Percentiles rank a stretch among this genome's conserved stretches.
Evolutionary conservation across 1,139 yeast species (phyloP).

Genomic region (Suhomyces taliae): DNA sequence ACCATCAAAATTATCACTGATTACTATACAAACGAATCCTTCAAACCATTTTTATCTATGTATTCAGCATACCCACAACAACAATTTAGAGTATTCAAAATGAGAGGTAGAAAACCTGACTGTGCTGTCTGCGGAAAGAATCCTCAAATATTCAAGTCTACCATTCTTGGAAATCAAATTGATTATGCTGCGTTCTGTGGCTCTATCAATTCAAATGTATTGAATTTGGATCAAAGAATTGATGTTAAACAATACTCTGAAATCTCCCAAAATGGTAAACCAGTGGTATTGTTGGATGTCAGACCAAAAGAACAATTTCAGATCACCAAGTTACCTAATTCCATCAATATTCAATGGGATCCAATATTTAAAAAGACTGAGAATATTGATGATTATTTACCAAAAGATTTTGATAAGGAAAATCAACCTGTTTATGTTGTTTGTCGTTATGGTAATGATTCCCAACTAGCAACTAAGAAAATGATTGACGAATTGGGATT

Average conservation of each 20-base stretch:
- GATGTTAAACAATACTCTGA: slow-evolving; percentile 44
- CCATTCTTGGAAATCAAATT: slow-evolving; percentile 47
- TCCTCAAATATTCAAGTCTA: slow-evolving; percentile 44
- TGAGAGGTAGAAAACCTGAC: slow-evolving; percentile 63
- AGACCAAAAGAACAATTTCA: slow-evolving; percentile 76
- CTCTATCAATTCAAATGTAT: slow-evolving; percentile 45
- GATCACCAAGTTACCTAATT: slow-evolving; percentile 59
- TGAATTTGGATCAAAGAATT: slow-evolving; percentile 45
- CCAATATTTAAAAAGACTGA: slow-evolving; percentile 40
- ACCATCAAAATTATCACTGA: slow-evolving; percentile 72
- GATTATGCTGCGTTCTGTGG: slow-evolving; percentile 82
- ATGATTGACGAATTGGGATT: slow-evolving; percentile 51
- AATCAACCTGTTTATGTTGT: slow-evolving; percentile 44
- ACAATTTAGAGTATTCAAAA: slow-evolving; percentile 68
- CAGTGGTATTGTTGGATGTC: slow-evolving; percentile 59
- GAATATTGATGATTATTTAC: slow-evolving; percentile 25
- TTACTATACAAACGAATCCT: slow-evolving; percentile 49
- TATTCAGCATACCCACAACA: slow-evolving; percentile 78
- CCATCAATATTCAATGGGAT: slow-evolving; percentile 66
- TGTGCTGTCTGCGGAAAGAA: slow-evolving; percentile 70
- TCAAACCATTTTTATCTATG: slow-evolving; percentile 67
- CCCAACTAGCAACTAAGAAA: slow-evolving; percentile 69
- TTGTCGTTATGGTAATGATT: slow-evolving; percentile 91
- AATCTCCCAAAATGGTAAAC: slow-evolving; percentile 9
- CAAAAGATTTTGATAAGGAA: slow-evolving; percentile 22